Base-by-base conservation (phyloP, 2,329 filamentous ascomycete genomes). In the Fusarium mundagurra region DNA sequence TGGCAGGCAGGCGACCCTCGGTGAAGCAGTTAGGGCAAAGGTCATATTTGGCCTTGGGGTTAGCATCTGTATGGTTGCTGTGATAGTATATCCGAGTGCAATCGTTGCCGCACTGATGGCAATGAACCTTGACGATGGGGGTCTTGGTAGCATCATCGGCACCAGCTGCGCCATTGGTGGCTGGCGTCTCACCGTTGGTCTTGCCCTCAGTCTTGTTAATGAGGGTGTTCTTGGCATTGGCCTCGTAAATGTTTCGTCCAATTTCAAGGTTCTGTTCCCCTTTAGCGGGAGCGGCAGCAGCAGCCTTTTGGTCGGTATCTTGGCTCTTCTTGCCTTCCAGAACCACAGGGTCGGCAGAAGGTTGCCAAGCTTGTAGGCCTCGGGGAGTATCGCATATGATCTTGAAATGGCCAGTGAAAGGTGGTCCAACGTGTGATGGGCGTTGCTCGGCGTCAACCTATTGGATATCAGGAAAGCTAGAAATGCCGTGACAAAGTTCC, bases 331-430 rank as follows among this genome's bases (percentile, higher is more conserved):
- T 91, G 62, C 90, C 90, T 72, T 91, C 86, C n/a, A 88, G 80
- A 9, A 92, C 86, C 45, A 91, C 84, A 12, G 94, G 91, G 77
- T 94, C 93, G 4, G 95, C 92, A 24, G 93, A 93, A 24, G 96
- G 96, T 81, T 99, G 96, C 90, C 96, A 98, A 31, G 96, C 93
- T 82, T 98, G 96, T 59, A 99, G 89, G 43, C 96, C 96, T 67
- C 96, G 92, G 61, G 96, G 96, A 2, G 96, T 99, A 82, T 99
- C 96, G 80, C 95, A 96, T 64, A 96, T 96, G 71, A 98, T 92
- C 82, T 94, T 93, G 89, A 99, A 99, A 82, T 99, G 96, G 44
- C 96, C 96, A 8, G 96, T 99, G 80, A 98, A 98, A 12, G 96
- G 96, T 7, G 96, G 96, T 2, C 96, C 96, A 76, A 98, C 96